Base-by-base conservation (phyloP, 2,329 filamentous ascomycete species). In the Emmonsiellopsis sp. region DNA sequence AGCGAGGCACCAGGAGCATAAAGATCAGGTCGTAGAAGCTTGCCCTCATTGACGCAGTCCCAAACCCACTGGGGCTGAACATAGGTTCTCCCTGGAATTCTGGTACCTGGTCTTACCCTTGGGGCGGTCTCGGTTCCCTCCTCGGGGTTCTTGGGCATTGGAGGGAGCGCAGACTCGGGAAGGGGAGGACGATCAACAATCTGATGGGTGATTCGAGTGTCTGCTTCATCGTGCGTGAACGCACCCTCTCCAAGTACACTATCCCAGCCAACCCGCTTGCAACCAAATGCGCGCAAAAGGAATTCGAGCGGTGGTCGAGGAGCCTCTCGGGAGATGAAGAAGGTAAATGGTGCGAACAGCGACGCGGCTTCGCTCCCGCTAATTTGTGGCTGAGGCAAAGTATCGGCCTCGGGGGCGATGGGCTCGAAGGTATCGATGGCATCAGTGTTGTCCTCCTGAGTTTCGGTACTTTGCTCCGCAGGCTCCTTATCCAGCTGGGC, bases 41-140 rank as follows among this genome's bases (percentile, higher is more conserved):
- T 89, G 57, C 89, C 88, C 45, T 93, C 88, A 68, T 98, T 98
- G 68, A 95, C 76, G 63, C 88, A 92, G 66, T 98, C 93, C 93
- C 93, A 98, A 3, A 98, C 84, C 92, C 94, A 98, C 68, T 98
- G 93, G 17, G 93, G 93, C 74, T 98, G 93, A 53, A 98, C 75
- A 62, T 98, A 98, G 58, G 84, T 89, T 60, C 93, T 81, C 37
- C 92, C 92, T n/a, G 92, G 90, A 57, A 97, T 86, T 56, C 90
- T 83, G 58, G 83, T 83, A 63, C 88, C 86, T 33, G 77, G 73
- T 63, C 72, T 74, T 56, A 77, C 70, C 57, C 70, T 75, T 37
- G 70, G 32, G 61, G 74, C 44, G 74, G 62, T 74, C 17, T 69
- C 74, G 47, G 76, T 71, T 52, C 77, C 75, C 55, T 73, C 68